phyloP scores from a whole-genome alignment of 2,329 filamentous ascomycete species.

The Ambrosiella beaveri region DNA sequence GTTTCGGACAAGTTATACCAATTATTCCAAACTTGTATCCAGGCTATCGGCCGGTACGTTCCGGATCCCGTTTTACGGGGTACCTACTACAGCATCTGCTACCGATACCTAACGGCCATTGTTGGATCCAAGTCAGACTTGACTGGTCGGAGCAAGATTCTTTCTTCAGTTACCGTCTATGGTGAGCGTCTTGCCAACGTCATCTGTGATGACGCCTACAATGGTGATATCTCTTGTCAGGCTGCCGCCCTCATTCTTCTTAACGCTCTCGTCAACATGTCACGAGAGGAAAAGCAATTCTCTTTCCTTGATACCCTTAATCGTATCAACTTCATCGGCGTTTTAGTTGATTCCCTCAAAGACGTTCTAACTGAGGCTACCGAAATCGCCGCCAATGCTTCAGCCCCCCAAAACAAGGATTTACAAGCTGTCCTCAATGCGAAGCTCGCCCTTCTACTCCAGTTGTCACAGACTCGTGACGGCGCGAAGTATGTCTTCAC shows the following conservation, averaged over 20 bases:
- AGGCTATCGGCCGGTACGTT: constrained; percentile 58
- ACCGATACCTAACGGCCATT: constrained; percentile 64
- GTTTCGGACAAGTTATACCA: constrained; percentile 81
- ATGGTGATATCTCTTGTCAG: constrained; percentile 64
- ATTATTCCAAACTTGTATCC: constrained; percentile 73
- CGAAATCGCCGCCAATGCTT: constrained; percentile 4
- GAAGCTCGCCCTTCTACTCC: constrained; percentile 64
- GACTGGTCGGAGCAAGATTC: constrained; percentile 39
- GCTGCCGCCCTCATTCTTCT: constrained; percentile 77
- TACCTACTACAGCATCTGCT: constrained; percentile 81
- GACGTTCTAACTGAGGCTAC: constrained; percentile 52
- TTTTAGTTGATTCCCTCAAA: constrained; percentile 76
- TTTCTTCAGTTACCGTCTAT: constrained; percentile 50
- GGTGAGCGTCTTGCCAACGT: constrained; percentile 71
- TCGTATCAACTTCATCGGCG: constrained; percentile 75
- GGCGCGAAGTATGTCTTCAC: constrained; percentile 80
- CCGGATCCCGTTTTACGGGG: constrained; percentile 58
- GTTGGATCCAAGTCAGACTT: constrained; percentile 26
- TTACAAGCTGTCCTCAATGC: constrained; percentile 43
- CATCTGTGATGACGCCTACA: constrained; percentile 83
- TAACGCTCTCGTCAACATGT: constrained; percentile 56
- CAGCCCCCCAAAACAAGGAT: constrained; percentile 25
- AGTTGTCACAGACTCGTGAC: constrained; percentile 65
- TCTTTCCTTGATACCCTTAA: constrained; percentile 65
- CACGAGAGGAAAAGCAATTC: constrained; percentile 51